Evolutionary conservation across 208 protist species (phyloP).

Genomic region (Wallacemonas rigidus): DNA sequence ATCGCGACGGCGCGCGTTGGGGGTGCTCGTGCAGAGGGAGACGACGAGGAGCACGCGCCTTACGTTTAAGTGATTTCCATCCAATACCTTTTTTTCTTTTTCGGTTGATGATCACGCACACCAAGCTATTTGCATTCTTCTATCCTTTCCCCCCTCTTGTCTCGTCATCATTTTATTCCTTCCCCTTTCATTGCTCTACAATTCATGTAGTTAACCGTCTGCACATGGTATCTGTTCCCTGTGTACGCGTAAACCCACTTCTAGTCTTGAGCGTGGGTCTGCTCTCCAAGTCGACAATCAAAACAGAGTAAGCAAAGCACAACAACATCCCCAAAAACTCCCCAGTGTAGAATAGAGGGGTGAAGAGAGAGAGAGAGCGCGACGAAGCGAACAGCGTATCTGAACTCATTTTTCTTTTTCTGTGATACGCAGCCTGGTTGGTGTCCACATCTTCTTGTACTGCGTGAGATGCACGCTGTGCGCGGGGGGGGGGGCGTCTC

Average conservation of each 20-base stretch:
- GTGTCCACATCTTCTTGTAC: too few species aligned
- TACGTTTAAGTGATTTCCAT: not conserved
- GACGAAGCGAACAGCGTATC: too few species aligned
- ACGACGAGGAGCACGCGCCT: not conserved
- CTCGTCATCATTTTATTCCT: too few species aligned
- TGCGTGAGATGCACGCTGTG: too few species aligned
- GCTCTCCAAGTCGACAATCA: not conserved
- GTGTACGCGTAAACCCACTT: not conserved
- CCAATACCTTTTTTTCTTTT: not conserved
- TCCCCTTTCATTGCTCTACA: not conserved
- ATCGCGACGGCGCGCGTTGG: conserved; percentile 17
- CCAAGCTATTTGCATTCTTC: too few species aligned
- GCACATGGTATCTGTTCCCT: too few species aligned
- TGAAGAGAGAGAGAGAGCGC: too few species aligned
- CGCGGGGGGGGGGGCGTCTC: too few species aligned
- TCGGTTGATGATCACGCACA: not conserved
- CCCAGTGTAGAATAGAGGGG: too few species aligned
- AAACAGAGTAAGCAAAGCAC: not conserved
- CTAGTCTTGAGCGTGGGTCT: not conserved
- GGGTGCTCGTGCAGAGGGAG: not conserved
- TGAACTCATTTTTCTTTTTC: not conserved
- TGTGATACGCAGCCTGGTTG: conserved; percentile 8
- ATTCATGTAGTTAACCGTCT: not conserved
- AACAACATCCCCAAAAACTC: not conserved
- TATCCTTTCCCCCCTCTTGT: too few species aligned